Percentiles rank a stretch among this genome's conserved stretches.
These are phyloP conservation scores for Neurospora pannonica DNA, from an alignment of 495 filamentous ascomycete genomes.

Conservation along the genomic window DNA sequence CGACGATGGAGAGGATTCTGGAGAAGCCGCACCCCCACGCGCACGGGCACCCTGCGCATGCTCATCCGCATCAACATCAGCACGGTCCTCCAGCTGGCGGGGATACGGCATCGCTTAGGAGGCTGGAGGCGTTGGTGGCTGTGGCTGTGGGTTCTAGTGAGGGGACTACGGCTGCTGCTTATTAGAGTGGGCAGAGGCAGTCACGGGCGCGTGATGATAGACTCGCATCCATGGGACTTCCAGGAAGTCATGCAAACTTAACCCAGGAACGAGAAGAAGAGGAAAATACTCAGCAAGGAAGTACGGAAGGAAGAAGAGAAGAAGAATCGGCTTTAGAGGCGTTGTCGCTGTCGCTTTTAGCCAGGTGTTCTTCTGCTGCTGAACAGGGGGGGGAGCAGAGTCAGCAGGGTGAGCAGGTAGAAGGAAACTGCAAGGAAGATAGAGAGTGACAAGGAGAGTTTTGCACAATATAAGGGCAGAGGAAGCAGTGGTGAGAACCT, in stretches of 20 bases:
- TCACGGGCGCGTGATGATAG: not conserved
- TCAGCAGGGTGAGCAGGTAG: not conserved
- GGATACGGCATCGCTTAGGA: slow-evolving; percentile 42
- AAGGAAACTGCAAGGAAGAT: not conserved
- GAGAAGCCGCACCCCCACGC: slow-evolving; percentile 15
- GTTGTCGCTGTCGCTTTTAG: not conserved
- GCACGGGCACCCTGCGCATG: not conserved
- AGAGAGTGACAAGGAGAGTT: not conserved
- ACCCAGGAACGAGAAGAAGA: not conserved
- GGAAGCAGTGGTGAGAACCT: not conserved
- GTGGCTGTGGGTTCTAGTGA: slow-evolving; percentile 67
- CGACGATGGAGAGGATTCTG: slow-evolving; percentile 19
- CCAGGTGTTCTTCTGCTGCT: not conserved
- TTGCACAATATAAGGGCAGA: not conserved
- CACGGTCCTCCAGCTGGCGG: slow-evolving; percentile 2
- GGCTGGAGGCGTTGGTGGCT: slow-evolving; percentile 77
- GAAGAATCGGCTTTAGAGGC: not conserved
- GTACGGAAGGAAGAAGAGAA: not conserved
- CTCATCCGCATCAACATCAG: slow-evolving; percentile 2
- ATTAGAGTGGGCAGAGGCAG: slow-evolving; percentile 12
- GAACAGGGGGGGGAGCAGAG: not conserved
- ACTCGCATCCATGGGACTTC: not conserved
- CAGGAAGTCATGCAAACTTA: not conserved
- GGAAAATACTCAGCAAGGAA: not conserved
- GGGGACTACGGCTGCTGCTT: slow-evolving; percentile 49